Base-by-base conservation (phyloP, 2,329 filamentous ascomycete genomes). In the Penicillium corylophilum region DNA sequence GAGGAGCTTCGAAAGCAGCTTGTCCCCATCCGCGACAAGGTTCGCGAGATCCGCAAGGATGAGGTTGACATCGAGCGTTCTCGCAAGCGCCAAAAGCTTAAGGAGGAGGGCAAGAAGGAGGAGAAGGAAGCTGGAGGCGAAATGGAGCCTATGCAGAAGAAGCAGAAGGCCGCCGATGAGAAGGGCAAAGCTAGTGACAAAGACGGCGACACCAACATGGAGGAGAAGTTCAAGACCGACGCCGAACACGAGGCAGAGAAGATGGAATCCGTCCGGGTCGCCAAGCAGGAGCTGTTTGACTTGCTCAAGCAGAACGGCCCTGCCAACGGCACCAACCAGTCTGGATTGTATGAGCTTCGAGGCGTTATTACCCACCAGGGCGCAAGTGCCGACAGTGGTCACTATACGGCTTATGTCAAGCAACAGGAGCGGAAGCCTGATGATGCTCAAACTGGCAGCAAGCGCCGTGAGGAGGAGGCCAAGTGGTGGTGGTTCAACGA, bases 401-500 rank as follows among this genome's bases (percentile, higher is more conserved):
- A 99, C 74, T 99, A 99, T 79, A 99, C 95, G 4, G 87, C 92
- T 0, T 99, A 96, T 70, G 89, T 99, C 62, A 99, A 97, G 82
- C 96, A 99, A 81, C 80, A 87, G 55, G 86, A 83, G 0, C 75
- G 79, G 9, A 75, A 90, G 51, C 64, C 69, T 3, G 65, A 72
- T 48, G 88, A 95, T 62, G 80, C 86, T 15, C 84, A 85, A 65
- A 89, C 87, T 18, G 69, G 68, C 18, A 90, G 89, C 60, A 89
- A 90, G 77, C 61, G 61, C 41, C 57, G 60, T 5, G 84, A 83
- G 48, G 85, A 88, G 66, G 90, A 95, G 68, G 90, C 95, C 67
- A 96, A 91, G 65, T 99, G 94, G 94, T 99, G 94, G 93, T 99
- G 94, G 93, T 99, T 99, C 81, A 97, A 99, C 72, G 94, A 99